Evolutionary conservation across 192 early-diverging fungal species (phyloP), one percentile per base, ranked within the genome.

Genomic region (Oehlia diaphana): DNA sequence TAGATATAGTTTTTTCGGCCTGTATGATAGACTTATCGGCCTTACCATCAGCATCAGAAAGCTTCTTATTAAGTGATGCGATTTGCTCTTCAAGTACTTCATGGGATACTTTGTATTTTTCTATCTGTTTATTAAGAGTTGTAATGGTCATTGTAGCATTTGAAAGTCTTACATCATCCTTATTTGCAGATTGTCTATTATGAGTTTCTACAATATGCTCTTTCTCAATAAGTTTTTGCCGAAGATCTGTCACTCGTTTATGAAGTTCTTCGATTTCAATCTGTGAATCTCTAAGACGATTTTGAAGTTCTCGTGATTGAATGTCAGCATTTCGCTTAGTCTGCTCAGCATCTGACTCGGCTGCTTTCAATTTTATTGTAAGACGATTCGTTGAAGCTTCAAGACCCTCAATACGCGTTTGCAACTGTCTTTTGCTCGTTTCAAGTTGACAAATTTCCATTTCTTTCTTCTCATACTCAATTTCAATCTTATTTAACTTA

Each of bases 261-360:
- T 73, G 71, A 8, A 73, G 71, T 50, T 73, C 44, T 47, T 73
- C 71, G 28, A 73, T 73, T 73, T 73, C 71, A 73, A 31, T 8
- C 2, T 73, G 37, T 28, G 71, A 73, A 53, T 73, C 49, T n/a
- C 23, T 28, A n/a, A 73, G n/a, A 12, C 42, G 71, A 23, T 12
- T 73, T 53, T 69, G 67, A 31, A 69, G 28, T 21, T 69, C 67
- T n/a, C 67, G 67, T 69, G 31, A 31, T 69, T 69, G 67, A 13
- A 9, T 69, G 35, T 69, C 67, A 9, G 31, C 67, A 13, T 21
- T 69, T 37, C 28, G 67, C n/a, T 19, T 73, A 44, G 42, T 53
- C 7, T n/a, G 39, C 16, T 23, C 26, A 13, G 71, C 33, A 73
- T 73, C 71, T 42, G 44, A n/a, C 9, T 49, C 39, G 2, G 44